Conservation (phyloP, 345 rosid species). For the Viola odorata region DNA sequence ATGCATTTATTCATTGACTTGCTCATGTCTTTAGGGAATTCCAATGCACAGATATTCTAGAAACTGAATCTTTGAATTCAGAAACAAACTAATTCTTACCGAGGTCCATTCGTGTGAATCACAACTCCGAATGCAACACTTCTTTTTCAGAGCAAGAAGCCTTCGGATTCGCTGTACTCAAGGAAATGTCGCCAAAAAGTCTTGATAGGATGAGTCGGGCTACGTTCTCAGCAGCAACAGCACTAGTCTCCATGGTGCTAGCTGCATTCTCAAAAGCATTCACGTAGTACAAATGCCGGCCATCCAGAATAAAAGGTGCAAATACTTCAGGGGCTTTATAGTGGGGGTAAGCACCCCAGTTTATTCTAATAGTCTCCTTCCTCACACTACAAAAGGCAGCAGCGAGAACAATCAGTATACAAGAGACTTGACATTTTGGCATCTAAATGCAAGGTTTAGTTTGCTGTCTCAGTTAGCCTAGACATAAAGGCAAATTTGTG, state of each 20-base stretch:
- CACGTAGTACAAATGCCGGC: slow-evolving; percentile 66
- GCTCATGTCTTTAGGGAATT: no score
- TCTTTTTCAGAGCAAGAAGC: slow-evolving; percentile 18
- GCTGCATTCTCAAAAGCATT: slow-evolving; percentile 94
- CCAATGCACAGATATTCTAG: no score
- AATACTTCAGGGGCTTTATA: slow-evolving; percentile 79
- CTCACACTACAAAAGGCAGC: slow-evolving; percentile 37
- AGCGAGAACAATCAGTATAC: slow-evolving; percentile 9
- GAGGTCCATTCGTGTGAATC: slow-evolving; percentile 5
- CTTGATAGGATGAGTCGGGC: slow-evolving; percentile 78
- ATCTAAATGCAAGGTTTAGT: not conserved
- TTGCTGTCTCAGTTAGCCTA: not conserved
- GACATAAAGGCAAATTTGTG: not conserved
- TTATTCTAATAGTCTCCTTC: slow-evolving; percentile 56
- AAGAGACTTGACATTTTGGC: not conserved
- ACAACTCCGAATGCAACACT: slow-evolving; percentile 42
- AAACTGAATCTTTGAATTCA: not conserved
- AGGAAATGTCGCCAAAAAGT: slow-evolving; percentile 20
- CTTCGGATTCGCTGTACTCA: slow-evolving; percentile 22
- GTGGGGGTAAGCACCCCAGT: slow-evolving; percentile 98
- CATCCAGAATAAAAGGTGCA: slow-evolving; percentile 80
- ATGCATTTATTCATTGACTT: no score
- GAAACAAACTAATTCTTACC: not conserved
- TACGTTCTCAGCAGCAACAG: slow-evolving; percentile 87
- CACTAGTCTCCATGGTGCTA: slow-evolving; percentile 89